Conservation (phyloP, 2,329 filamentous ascomycete genomes). For the Aureobasidium sp. region DNA sequence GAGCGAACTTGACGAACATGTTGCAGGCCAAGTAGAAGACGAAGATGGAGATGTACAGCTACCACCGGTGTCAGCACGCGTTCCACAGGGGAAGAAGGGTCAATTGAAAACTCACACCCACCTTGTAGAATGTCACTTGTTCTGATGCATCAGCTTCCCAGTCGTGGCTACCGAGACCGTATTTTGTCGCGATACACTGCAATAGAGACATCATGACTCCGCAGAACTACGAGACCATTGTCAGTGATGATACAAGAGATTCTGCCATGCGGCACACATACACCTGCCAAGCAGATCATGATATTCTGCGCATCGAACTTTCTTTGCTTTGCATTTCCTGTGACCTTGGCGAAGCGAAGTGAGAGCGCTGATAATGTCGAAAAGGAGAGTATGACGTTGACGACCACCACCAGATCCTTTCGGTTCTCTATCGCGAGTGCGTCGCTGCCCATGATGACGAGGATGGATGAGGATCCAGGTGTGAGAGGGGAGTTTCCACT, state of each 20-base stretch:
- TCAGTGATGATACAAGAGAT: background rate
- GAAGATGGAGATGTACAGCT: constrained; percentile 23
- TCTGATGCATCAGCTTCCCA: background rate
- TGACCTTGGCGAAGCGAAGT: constrained; percentile 10
- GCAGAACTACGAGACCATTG: constrained; percentile 1
- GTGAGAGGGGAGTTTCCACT: background rate
- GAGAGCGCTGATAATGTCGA: background rate
- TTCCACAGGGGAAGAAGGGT: background rate
- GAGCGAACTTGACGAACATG: constrained; percentile 32
- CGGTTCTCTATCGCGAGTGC: constrained; percentile 1
- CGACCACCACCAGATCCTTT: constrained; percentile 9
- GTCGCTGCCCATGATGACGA: constrained; percentile 6
- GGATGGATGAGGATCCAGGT: background rate
- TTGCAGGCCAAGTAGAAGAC: constrained; percentile 33
- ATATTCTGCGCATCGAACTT: constrained; percentile 11
- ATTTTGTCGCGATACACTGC: constrained; percentile 15
- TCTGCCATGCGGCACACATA: background rate
- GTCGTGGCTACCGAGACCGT: constrained; percentile 14
- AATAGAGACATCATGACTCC: constrained; percentile 15
- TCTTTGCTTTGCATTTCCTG: constrained; percentile 7
- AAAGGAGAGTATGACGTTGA: constrained; percentile 8
- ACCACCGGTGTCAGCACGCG: background rate
- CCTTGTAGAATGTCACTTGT: constrained; percentile 14
- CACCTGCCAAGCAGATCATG: constrained; percentile 10
- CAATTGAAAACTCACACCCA: constrained; percentile 11